Base-by-base conservation (phyloP, 2,329 filamentous ascomycete genomes). In the Ophiostoma piceae region DNA sequence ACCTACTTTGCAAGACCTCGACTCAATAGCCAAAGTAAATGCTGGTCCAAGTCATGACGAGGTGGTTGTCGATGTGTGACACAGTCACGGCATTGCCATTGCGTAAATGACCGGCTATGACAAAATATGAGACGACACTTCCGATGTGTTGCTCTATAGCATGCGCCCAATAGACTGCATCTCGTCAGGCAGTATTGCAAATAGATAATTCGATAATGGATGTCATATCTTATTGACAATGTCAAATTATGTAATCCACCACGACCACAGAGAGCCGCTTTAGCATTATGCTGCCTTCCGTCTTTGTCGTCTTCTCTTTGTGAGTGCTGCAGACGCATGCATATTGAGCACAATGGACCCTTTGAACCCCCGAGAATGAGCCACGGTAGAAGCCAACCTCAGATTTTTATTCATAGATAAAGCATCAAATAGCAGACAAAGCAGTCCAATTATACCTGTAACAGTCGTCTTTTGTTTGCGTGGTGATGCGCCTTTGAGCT, bases 391-490 rank as follows among this genome's bases (percentile, higher is more conserved):
- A 11, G 32, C 4, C 14, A 16, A 16, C 14, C 22, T 14, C 11
- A 16, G 57, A 4, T 19, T 35, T 16, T 57, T 22, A 57, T 26
- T 16, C 14, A 64, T 35, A n/a, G 2, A 26, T 39, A 12, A 39
- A 39, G 19, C 62, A 22, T 26, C 6, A 11, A 12, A 19, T n/a
- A 11, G 7, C 29, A 39, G 60, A 65, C 60, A 65, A 65, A 65
- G 32, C 35, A 62, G 57, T 35, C 57, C 57, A 62, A 62, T 60
- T 32, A 62, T 62, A 62, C 26, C 26, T 32, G 57, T 32, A 65
- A 65, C 62, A 65, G 62, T 29, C 26, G 16, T 29, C 47, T 64
- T 47, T 65, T 54, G 54, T 66, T 54, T 69, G 67, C 14, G 19
- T n/a, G 39, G n/a, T 32, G 66, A 12, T 29, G 68, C 47, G 57